Conservation (phyloP, 1,284 basidiomycete genomes). For the Polyporus tsugae region DNA sequence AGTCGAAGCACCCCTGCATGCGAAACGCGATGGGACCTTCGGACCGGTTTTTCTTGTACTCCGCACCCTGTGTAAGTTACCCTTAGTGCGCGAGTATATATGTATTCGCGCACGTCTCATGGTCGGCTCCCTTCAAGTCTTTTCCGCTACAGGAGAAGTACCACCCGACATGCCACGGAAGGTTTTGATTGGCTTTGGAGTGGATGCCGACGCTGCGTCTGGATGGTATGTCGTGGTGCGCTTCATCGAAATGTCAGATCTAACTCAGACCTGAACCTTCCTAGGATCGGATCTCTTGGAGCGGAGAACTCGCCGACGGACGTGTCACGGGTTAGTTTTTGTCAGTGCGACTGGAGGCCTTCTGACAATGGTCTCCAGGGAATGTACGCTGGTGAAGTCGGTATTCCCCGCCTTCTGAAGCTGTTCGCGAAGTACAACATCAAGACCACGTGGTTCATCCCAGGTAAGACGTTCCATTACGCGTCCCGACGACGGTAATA, state of each 20-base stretch:
- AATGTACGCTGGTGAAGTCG: constrained; percentile 79
- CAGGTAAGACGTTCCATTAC: constrained; percentile 48
- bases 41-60: not conserved
- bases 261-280: not conserved
- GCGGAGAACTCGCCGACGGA: constrained; percentile 72
- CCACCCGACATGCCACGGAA: constrained; percentile 38
- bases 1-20: not conserved
- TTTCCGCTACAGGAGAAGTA: not conserved
- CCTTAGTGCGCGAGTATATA: not conserved
- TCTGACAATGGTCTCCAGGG: constrained; percentile 48
- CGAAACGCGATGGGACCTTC: not conserved
- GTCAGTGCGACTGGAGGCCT: constrained; percentile 9
- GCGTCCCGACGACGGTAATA: no score
- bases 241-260: not conserved
- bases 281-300: constrained; percentile 74
- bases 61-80: not conserved
- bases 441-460: constrained; percentile 78
- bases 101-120: not conserved
- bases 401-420: constrained; percentile 72
- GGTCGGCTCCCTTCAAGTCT: not conserved
- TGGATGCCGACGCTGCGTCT: constrained; percentile 45
- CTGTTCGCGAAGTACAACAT: constrained; percentile 78
- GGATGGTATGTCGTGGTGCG: constrained; percentile 36
- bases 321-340: constrained; percentile 57
- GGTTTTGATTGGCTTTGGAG: constrained; percentile 43